These are phyloP conservation scores for Jaltomata sinuosa DNA, from an alignment of 257 asterid species.

Conservation along the genomic window DNA sequence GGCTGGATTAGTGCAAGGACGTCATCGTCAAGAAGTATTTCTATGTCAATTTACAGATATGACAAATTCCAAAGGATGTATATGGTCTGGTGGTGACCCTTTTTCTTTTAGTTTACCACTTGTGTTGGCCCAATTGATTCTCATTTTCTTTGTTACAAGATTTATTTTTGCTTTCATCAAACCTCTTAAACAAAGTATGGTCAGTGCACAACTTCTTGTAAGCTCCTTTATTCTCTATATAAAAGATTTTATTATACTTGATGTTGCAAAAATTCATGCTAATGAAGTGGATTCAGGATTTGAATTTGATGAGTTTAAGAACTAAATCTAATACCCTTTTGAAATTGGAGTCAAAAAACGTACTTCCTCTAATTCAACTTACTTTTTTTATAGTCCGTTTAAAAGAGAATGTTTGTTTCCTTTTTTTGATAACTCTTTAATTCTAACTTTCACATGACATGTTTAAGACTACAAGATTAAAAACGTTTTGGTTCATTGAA, in stretches of 20 bases:
- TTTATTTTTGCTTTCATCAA: conserved; percentile 13
- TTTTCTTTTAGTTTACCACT: conserved; percentile 28
- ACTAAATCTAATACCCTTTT: not conserved
- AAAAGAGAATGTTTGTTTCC: too few relatives aligned
- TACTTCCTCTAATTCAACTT: too few relatives aligned
- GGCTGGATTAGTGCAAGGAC: conserved; percentile 31
- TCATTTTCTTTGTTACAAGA: conserved; percentile 19
- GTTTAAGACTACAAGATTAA: not conserved
- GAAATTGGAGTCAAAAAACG: not conserved
- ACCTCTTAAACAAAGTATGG: conserved; percentile 44
- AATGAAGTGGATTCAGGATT: not conserved
- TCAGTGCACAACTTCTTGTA: conserved; percentile 58
- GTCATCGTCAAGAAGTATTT: conserved; percentile 18
- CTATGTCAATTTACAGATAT: conserved; percentile 29
- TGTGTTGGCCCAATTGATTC: conserved; percentile 22
- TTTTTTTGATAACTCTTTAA: too few relatives aligned
- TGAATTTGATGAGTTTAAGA: not conserved
- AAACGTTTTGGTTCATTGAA: not conserved
- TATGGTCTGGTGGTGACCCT: conserved; percentile 38
- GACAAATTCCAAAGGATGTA: conserved; percentile 29
- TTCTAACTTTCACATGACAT: not conserved
- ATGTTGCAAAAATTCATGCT: not conserved
- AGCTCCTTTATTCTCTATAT: conserved; percentile 14
- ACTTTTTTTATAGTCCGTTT: too few relatives aligned
- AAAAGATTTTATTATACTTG: not conserved